Evolutionary conservation across 352 stramenopile genomes (phyloP), one percentile per base, ranked within the genome.

Genomic region (Phytophthora sp.): DNA sequence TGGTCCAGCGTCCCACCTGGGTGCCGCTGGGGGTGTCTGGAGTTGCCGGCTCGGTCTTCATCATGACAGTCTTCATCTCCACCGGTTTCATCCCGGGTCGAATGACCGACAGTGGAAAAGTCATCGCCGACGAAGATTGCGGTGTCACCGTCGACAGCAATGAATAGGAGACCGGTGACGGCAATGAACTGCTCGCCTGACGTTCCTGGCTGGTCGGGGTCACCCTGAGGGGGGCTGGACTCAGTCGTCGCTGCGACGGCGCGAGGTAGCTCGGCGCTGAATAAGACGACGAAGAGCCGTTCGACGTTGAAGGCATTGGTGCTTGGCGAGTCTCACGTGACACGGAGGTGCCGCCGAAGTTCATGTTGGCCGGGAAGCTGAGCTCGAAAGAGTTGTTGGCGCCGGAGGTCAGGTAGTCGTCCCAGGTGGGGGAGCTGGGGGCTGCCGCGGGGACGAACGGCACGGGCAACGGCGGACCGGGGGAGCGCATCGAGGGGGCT

Each of bases 1-100:
- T 94, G 49, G 88, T 96, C 91, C 91, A 97, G 28, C 91, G 84
- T 4, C 91, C 91, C 3, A 93, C 72, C 17, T 90, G 79, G 12
- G 67, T 69, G 11, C 42, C 24, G 17, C 31, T 32, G 17, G 41
- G 6, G n/a, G 39, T 12, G n/a, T 42, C 59, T 5, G 53, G 5
- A 5, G 27, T 11, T 41, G 10, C 57, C 52, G n/a, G 4, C 32
- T 24, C 10, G 5, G 23, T 35, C 51, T 59, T 59, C 51, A 59
- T 34, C 15, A 17, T 26, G n/a, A n/a, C 35, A 7, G 30, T 52
- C 27, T 45, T 51, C 28, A n/a, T n/a, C n/a, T n/a, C n/a, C n/a
- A n/a, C n/a, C n/a, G n/a, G n/a, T n/a, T n/a, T n/a, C n/a, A 39
- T 48, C 21, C 31, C 42, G 2, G 46, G 42, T 39, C 49, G 52